These are phyloP conservation scores for Epichloe sylvatica DNA, from an alignment of 2,329 filamentous ascomycete species.

Conservation along the genomic window DNA sequence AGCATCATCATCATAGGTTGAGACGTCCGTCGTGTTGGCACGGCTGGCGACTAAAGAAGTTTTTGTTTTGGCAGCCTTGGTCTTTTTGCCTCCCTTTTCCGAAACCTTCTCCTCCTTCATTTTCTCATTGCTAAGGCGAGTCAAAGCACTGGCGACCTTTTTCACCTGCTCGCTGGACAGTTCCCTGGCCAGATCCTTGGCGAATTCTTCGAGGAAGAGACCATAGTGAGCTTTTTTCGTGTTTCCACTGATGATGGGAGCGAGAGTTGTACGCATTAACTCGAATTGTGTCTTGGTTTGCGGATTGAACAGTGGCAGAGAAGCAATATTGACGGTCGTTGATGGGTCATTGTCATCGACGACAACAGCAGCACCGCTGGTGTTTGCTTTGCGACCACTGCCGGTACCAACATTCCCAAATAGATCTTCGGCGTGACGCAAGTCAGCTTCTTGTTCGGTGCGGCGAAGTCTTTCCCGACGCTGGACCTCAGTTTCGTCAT, in stretches of 20 bases:
- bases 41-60: constrained; percentile 58
- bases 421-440: constrained; percentile 80
- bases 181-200: constrained; percentile 75
- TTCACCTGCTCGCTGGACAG: constrained; percentile 89
- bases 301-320: constrained; percentile 78
- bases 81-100: constrained; percentile 93
- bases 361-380: constrained; percentile 50
- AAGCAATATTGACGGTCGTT: constrained; percentile 66
- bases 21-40: constrained; percentile 52
- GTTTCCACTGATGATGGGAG: constrained; percentile 61
- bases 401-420: constrained; percentile 63
- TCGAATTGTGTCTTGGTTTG: constrained; percentile 77
- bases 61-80: constrained; percentile 93
- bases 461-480: constrained; percentile 60
- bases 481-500: constrained; percentile 59
- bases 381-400: constrained; percentile 52
- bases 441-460: constrained; percentile 76
- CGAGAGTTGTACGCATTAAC: constrained; percentile 61
- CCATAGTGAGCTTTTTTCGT: constrained; percentile 81
- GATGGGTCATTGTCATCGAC: constrained; percentile 59
- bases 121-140: constrained; percentile 91
- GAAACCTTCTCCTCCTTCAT: constrained; percentile 95
- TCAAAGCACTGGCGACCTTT: constrained; percentile 78
- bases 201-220: constrained; percentile 81
- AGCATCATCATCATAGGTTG: constrained; percentile 61